phyloP scores from a whole-genome alignment of 2,329 filamentous ascomycete species.

The Alternaria infectoria region DNA sequence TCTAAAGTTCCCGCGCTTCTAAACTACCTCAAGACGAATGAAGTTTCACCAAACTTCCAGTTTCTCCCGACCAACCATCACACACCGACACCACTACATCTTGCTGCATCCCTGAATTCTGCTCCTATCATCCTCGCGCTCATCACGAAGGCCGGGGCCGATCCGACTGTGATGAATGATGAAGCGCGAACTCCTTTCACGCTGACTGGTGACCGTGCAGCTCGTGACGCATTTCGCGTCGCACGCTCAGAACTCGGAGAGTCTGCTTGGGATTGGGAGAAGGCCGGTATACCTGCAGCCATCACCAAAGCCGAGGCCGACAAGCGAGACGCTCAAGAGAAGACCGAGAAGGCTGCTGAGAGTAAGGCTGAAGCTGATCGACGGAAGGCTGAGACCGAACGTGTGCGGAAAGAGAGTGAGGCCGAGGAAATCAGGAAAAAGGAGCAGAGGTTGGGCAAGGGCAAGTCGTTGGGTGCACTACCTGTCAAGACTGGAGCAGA shows the following conservation, averaged over 20 bases:
- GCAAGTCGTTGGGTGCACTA: conserved; percentile 60
- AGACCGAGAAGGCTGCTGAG: conserved; percentile 69
- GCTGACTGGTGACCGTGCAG: conserved; percentile 81
- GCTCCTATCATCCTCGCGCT: conserved; percentile 79
- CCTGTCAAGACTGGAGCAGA: conserved; percentile 78
- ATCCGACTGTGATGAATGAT: conserved; percentile 67
- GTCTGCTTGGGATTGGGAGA: conserved; percentile 76
- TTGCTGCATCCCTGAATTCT: conserved; percentile 82
- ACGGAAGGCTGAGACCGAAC: conserved; percentile 75
- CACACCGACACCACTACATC: conserved; percentile 81
- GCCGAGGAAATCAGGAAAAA: conserved; percentile 58
- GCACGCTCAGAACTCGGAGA: conserved; percentile 85
- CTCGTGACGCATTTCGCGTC: conserved; percentile 89
- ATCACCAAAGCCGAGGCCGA: conserved; percentile 76
- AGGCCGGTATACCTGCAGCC: conserved; percentile 72
- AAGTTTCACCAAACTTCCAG: conserved; percentile 71
- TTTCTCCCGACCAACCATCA: conserved; percentile 79
- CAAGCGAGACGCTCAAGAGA: conserved; percentile 71
- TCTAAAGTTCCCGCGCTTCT: conserved; percentile 88
- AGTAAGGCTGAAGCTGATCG: conserved; percentile 67
- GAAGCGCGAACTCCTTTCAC: conserved; percentile 90
- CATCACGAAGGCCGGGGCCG: conserved; percentile 73
- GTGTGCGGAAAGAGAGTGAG: conserved; percentile 65
- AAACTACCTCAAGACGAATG: conserved; percentile 81
- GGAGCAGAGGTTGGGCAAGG: conserved; percentile 57